Evolutionary conservation across 805 yeast species (phyloP).

Genomic region (Candida suzukii): DNA sequence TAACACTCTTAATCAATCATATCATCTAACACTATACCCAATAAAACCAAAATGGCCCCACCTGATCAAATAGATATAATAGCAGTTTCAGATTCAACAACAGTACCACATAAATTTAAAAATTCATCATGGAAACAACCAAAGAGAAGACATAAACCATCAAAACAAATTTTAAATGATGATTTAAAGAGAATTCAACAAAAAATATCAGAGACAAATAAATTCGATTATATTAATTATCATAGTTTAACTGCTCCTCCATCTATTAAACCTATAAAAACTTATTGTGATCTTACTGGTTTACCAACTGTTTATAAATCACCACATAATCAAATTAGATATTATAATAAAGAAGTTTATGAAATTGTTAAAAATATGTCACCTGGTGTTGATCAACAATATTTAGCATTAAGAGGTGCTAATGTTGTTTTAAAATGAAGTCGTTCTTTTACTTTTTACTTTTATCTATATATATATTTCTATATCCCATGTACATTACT

Average conservation of each 20-base stretch:
- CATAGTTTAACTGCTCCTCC: slow-evolving; percentile 81
- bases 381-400: slow-evolving; percentile 91
- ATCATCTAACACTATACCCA: too few species aligned
- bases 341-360: slow-evolving; percentile 77
- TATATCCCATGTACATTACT: neutral
- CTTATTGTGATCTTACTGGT: slow-evolving; percentile 93
- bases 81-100: slow-evolving; percentile 29
- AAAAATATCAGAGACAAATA: slow-evolving; percentile 26
- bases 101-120: slow-evolving; percentile 51
- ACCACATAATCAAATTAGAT: slow-evolving; percentile 70
- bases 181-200: slow-evolving; percentile 61
- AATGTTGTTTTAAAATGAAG: slow-evolving; percentile 66
- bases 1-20: too few species aligned
- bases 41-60: neutral
- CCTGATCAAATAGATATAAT: slow-evolving; percentile 5
- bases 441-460: neutral
- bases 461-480: neutral
- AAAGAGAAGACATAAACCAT: slow-evolving; percentile 61
- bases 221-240: slow-evolving; percentile 50
- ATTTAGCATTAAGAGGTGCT: slow-evolving; percentile 79
- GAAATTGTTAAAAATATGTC: slow-evolving; percentile 72
- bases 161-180: slow-evolving; percentile 66
- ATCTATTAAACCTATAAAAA: slow-evolving; percentile 68
- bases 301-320: slow-evolving; percentile 68
- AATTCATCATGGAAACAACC: slow-evolving; percentile 43